Conservation (phyloP, 768 basidiomycete genomes). For the Boletus patriciae region DNA sequence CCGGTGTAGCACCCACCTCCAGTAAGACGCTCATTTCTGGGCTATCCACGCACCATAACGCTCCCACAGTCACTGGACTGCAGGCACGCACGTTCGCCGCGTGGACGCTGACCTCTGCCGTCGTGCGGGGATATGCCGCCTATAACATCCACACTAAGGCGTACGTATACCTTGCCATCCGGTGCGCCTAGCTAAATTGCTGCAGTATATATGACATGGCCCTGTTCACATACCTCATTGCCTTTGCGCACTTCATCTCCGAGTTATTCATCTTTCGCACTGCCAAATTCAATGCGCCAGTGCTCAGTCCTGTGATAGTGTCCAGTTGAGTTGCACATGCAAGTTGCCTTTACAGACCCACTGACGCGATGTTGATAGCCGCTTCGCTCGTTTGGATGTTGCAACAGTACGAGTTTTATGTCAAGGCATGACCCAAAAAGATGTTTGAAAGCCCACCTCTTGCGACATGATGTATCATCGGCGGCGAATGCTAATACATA, state of each 20-base stretch:
- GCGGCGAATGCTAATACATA: not conserved
- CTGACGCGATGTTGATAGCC: slow-evolving; percentile 41
- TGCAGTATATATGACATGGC: slow-evolving; percentile 86
- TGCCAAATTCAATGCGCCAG: slow-evolving; percentile 56
- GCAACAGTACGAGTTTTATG: slow-evolving; percentile 77
- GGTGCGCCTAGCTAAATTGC: slow-evolving; percentile 11
- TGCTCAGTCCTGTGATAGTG: slow-evolving; percentile 77
- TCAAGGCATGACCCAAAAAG: slow-evolving; percentile 38
- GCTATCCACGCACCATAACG: not conserved
- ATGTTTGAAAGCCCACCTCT: not conserved
- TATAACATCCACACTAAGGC: slow-evolving; percentile 82
- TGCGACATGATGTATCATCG: not conserved
- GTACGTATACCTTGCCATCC: slow-evolving; percentile 44
- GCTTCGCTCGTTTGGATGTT: slow-evolving; percentile 83
- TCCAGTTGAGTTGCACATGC: slow-evolving; percentile 63
- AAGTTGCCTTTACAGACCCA: not conserved
- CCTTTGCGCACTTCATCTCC: slow-evolving; percentile 84
- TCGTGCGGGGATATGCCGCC: slow-evolving; percentile 84
- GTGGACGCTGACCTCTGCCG: slow-evolving; percentile 87
- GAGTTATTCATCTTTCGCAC: slow-evolving; percentile 84
- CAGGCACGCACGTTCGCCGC: slow-evolving; percentile 88
- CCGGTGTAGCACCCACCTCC: slow-evolving; percentile 38
- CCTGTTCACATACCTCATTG: slow-evolving; percentile 84
- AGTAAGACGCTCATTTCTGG: slow-evolving; percentile 30
- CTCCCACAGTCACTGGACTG: slow-evolving; percentile 68